These are phyloP conservation scores for Candida endomychidarum DNA, from an alignment of 805 yeast genomes.

Conservation along the genomic window DNA sequence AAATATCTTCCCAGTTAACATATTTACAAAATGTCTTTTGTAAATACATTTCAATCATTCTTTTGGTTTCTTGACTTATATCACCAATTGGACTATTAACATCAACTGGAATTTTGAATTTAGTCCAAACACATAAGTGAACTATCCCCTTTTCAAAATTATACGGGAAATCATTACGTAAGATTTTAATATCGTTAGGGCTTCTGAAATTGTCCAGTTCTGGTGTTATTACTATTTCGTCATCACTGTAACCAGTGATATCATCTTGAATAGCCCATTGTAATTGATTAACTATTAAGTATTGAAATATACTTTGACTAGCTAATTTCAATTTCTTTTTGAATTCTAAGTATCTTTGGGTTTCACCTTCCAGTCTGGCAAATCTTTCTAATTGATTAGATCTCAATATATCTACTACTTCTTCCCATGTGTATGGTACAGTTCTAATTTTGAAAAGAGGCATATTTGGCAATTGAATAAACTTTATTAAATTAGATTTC, in stretches of 20 bases:
- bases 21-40: conserved; percentile 48
- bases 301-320: conserved; percentile 46
- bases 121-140: conserved; percentile 71
- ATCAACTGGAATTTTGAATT: conserved; percentile 53
- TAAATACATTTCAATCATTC: conserved; percentile 45
- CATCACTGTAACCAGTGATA: conserved; percentile 20
- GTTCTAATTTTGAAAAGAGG: conserved; percentile 35
- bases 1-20: conserved; percentile 39
- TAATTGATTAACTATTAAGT: conserved; percentile 47
- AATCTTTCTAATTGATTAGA: conserved; percentile 46
- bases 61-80: conserved; percentile 42
- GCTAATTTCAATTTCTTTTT: conserved; percentile 37
- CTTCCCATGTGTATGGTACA: conserved; percentile 49
- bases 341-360: conserved; percentile 46
- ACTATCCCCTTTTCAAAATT: conserved; percentile 49
- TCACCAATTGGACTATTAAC: conserved; percentile 51
- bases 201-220: conserved; percentile 31
- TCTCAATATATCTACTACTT: conserved; percentile 35
- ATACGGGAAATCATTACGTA: conserved; percentile 67
- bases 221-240: conserved; percentile 16
- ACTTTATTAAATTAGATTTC: conserved; percentile 13
- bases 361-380: conserved; percentile 46
- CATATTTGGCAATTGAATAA: conserved; percentile 34
- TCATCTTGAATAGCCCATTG: conserved; percentile 46
- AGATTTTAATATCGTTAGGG: conserved; percentile 43